phyloP scores from a whole-genome alignment of 73 alveolate genomes.

The Effrenium voratum region DNA sequence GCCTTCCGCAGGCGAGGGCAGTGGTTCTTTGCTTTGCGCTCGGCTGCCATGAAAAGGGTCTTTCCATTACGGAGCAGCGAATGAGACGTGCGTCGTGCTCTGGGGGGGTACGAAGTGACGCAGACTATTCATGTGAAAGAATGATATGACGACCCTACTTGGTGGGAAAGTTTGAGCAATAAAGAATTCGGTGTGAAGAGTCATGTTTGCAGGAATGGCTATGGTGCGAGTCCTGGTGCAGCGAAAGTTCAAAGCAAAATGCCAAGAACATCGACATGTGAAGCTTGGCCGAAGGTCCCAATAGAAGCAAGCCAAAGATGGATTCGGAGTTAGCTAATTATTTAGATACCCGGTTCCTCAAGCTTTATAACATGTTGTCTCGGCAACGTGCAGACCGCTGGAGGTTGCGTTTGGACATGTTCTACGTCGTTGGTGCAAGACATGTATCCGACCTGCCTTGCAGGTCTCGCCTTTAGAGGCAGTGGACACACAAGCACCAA shows the following conservation, averaged over 20 bases:
- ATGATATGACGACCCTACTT: no score
- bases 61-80: no score
- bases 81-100: no score
- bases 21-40: background rate
- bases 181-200: background rate
- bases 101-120: no score
- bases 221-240: constrained; percentile 95
- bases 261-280: constrained; percentile 94
- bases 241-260: constrained; percentile 27
- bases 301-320: background rate
- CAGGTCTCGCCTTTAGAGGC: no score
- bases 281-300: constrained; percentile 32
- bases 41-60: no score
- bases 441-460: no score
- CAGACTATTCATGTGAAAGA: no score
- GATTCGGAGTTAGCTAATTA: background rate
- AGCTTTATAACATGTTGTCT: background rate
- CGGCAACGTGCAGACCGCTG: no score
- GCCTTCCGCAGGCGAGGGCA: constrained; percentile 57
- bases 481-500: no score
- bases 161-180: background rate
- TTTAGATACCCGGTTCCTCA: background rate
- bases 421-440: no score
- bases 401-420: no score
- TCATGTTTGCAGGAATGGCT: constrained; percentile 85